phyloP scores from a whole-genome alignment of 1,139 yeast genomes.

The Arxiozyma slooffiae region DNA sequence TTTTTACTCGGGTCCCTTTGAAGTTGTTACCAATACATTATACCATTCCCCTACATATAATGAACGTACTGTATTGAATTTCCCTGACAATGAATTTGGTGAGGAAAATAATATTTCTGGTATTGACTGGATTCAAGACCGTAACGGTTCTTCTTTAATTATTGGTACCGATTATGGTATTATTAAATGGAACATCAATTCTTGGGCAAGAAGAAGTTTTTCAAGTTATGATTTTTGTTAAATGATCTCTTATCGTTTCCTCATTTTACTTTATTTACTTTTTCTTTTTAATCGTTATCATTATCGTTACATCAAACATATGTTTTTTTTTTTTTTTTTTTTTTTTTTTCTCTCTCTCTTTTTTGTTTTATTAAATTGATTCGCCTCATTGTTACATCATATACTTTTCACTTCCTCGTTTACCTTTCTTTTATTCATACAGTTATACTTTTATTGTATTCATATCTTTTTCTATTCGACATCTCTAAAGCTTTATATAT shows the following conservation, averaged over 20 bases:
- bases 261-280: background rate
- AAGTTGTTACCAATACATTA: background rate
- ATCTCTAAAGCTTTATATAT: background rate
- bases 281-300: background rate
- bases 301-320: background rate
- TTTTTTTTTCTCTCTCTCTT: too few relatives aligned
- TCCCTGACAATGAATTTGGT: constrained; percentile 13
- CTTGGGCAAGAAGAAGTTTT: constrained; percentile 44
- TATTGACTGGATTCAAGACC: constrained; percentile 37
- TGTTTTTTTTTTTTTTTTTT: too few relatives aligned
- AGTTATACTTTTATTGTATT: too few relatives aligned
- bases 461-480: background rate
- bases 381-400: background rate
- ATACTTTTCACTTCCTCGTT: too few relatives aligned
- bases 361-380: background rate
- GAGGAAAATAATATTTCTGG: constrained; percentile 40
- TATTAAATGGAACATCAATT: constrained; percentile 41
- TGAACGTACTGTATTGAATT: constrained; percentile 5
- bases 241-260: background rate
- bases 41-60: background rate
- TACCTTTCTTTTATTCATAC: background rate
- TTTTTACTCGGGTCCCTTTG: constrained; percentile 1
- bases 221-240: constrained; percentile 33
- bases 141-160: constrained; percentile 35
- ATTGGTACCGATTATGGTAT: constrained; percentile 43